Evolutionary conservation across 495 filamentous ascomycete genomes (phyloP).

Genomic region (Aspergillus campestris): DNA sequence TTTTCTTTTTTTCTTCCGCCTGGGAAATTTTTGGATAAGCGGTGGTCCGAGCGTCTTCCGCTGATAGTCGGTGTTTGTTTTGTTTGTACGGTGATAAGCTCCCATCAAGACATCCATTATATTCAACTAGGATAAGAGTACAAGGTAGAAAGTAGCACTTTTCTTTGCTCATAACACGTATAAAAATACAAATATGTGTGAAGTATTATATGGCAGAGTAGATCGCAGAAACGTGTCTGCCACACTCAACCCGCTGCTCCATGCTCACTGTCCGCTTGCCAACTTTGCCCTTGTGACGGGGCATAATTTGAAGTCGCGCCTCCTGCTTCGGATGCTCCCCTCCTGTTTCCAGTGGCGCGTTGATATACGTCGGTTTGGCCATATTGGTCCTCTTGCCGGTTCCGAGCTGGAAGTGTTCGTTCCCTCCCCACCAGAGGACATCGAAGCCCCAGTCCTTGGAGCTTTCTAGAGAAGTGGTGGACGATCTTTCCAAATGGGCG

Average conservation of each 20-base stretch:
- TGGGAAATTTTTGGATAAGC: constrained; percentile 35
- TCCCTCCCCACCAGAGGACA: constrained; percentile 87
- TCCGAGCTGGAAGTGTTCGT: constrained; percentile 87
- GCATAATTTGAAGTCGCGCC: constrained; percentile 80
- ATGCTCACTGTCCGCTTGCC: constrained; percentile 59
- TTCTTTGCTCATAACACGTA: constrained; percentile 12
- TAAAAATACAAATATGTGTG: constrained; percentile 1
- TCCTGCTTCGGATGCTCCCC: constrained; percentile 47
- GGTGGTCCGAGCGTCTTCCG: constrained; percentile 34
- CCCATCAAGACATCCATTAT: background rate
- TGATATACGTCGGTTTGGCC: constrained; percentile 64
- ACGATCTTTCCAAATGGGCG: constrained; percentile 47
- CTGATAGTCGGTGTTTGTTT: constrained; percentile 11
- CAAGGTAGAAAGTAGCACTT: background rate
- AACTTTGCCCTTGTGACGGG: constrained; percentile 58
- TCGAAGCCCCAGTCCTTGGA: constrained; percentile 72
- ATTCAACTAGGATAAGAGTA: background rate
- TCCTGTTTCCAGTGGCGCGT: constrained; percentile 51
- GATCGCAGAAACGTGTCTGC: constrained; percentile 72
- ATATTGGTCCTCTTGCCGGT: constrained; percentile 82
- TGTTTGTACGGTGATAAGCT: constrained; percentile 20
- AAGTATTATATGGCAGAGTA: constrained; percentile 42
- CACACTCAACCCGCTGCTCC: constrained; percentile 87
- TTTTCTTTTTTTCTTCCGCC: constrained; percentile 8
- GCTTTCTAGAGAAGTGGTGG: constrained; percentile 35